Evolutionary conservation across 352 stramenopile genomes (phyloP).

Genomic region (Paralagenidium karlingii): DNA sequence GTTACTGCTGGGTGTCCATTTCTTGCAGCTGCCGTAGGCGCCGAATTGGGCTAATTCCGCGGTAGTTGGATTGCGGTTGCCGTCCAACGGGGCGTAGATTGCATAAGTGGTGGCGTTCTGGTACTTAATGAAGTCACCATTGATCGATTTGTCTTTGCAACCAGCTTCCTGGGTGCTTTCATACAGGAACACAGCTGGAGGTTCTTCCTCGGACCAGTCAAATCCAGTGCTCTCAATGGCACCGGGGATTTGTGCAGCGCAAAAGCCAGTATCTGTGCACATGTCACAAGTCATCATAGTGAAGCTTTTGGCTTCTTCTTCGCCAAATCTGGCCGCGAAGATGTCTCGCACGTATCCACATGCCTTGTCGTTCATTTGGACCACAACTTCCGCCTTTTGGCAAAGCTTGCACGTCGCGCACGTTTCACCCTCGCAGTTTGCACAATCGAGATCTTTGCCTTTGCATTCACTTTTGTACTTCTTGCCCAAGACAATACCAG

Average conservation of each 20-base stretch:
- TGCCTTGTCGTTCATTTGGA: constrained; percentile 26
- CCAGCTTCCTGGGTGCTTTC: constrained; percentile 47
- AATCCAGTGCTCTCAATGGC: constrained; percentile 39
- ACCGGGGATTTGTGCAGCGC: constrained; percentile 40
- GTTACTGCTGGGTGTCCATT: constrained; percentile 25
- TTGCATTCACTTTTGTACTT: constrained; percentile 18
- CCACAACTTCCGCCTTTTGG: constrained; percentile 15
- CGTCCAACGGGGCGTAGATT: constrained; percentile 36
- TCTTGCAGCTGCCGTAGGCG: constrained; percentile 40
- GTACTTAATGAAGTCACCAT: constrained; percentile 57
- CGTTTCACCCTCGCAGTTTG: constrained; percentile 16
- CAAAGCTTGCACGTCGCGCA: constrained; percentile 25
- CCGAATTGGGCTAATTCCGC: constrained; percentile 36
- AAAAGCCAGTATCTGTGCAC: constrained; percentile 33
- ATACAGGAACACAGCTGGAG: constrained; percentile 16
- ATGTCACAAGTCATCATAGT: constrained; percentile 20
- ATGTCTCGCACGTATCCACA: constrained; percentile 24
- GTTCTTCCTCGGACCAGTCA: constrained; percentile 28
- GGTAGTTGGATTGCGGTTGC: constrained; percentile 43
- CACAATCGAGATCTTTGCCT: constrained; percentile 29
- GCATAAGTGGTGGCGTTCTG: constrained; percentile 26
- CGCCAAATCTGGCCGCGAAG: constrained; percentile 24
- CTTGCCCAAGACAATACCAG: constrained; percentile 32
- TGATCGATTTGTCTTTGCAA: constrained; percentile 41
- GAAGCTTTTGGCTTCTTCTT: constrained; percentile 20